These are phyloP conservation scores for Phaffomyces thermotolerans DNA, from an alignment of 805 yeast species.

Conservation along the genomic window DNA sequence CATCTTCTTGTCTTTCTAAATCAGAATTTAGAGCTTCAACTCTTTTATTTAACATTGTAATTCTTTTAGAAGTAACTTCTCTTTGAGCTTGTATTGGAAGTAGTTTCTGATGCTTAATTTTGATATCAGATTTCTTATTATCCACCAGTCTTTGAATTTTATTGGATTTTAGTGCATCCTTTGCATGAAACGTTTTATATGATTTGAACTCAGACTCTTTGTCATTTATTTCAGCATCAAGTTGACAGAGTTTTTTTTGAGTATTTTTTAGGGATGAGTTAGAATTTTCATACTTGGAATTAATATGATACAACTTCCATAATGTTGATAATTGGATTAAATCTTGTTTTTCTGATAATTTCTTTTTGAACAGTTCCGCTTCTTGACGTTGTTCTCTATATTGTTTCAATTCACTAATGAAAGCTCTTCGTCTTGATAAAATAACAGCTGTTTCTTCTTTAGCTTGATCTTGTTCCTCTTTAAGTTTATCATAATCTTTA, in stretches of 20 bases:
- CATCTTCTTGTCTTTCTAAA: slow-evolving; percentile 40
- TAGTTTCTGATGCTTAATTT: slow-evolving; percentile 37
- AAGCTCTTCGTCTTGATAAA: slow-evolving; percentile 60
- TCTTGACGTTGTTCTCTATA: slow-evolving; percentile 71
- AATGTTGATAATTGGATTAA: slow-evolving; percentile 45
- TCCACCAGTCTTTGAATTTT: slow-evolving; percentile 33
- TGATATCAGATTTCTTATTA: slow-evolving; percentile 33
- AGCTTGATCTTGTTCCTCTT: slow-evolving; percentile 58
- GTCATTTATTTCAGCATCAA: slow-evolving; percentile 27
- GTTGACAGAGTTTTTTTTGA: slow-evolving; percentile 23
- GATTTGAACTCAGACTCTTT: slow-evolving; percentile 33
- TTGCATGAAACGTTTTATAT: slow-evolving; percentile 38
- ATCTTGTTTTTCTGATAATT: slow-evolving; percentile 40
- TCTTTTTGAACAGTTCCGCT: slow-evolving; percentile 56
- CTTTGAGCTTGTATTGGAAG: slow-evolving; percentile 59
- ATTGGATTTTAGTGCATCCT: slow-evolving; percentile 35
- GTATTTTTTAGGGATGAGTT: slow-evolving; percentile 22
- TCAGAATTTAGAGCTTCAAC: slow-evolving; percentile 46
- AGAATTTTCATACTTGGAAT: slow-evolving; percentile 26
- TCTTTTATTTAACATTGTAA: slow-evolving; percentile 39
- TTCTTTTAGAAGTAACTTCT: slow-evolving; percentile 39
- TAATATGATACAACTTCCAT: slow-evolving; percentile 60
- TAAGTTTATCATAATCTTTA: slow-evolving; percentile 57
- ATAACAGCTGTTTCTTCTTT: slow-evolving; percentile 56
- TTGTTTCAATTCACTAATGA: slow-evolving; percentile 67